These are phyloP conservation scores for Nadsonia commutata DNA, from an alignment of 1,139 yeast genomes.

Conservation along the genomic window DNA sequence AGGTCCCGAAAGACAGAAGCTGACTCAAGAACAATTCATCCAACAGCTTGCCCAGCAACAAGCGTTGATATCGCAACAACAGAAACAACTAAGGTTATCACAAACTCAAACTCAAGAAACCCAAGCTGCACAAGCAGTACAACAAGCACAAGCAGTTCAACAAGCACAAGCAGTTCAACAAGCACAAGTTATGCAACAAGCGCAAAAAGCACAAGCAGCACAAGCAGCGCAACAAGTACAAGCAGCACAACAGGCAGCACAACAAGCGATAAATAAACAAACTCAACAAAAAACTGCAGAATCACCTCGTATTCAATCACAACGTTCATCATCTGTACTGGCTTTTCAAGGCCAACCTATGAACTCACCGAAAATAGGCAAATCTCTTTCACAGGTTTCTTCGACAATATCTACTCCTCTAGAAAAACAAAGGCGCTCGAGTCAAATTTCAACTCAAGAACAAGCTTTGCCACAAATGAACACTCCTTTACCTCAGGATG, in stretches of 20 bases:
- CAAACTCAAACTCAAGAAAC: not conserved
- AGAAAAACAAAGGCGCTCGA: not conserved
- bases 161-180: not conserved
- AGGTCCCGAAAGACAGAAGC: too few relatives aligned
- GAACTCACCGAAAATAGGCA: not conserved
- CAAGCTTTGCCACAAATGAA: too few relatives aligned
- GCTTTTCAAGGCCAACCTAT: not conserved
- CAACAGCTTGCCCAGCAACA: not conserved
- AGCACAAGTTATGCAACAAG: not conserved
- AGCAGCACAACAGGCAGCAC: constrained; percentile 13
- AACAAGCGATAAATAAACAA: constrained; percentile 8
- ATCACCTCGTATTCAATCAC: constrained; percentile 1
- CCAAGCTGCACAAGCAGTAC: not conserved
- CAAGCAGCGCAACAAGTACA: not conserved
- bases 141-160: not conserved
- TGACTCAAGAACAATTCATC: not conserved
- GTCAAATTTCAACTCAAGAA: too few relatives aligned
- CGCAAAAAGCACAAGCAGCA: not conserved
- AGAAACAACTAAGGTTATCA: not conserved
- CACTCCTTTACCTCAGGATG: not conserved
- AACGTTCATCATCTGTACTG: not conserved
- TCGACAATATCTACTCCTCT: not conserved
- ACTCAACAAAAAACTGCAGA: constrained; percentile 5
- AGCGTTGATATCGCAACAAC: not conserved
- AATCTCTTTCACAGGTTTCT: too few relatives aligned